Conservation (phyloP, 768 basidiomycete genomes). For the Panus rudis region DNA sequence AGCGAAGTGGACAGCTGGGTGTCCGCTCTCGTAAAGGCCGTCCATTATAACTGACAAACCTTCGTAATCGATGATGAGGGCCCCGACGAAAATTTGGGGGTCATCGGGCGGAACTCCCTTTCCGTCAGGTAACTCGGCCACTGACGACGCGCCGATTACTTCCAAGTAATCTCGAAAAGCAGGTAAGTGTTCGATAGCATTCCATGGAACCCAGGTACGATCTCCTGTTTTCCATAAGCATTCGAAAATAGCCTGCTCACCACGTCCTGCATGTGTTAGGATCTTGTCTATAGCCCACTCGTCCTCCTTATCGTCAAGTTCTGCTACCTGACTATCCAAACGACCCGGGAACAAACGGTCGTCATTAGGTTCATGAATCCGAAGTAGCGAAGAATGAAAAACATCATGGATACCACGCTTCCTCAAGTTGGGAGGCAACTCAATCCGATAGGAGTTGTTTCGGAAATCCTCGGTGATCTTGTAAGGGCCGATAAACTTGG, state of each 20-base stretch:
- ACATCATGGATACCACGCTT: slow-evolving; percentile 23
- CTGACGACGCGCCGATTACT: slow-evolving; percentile 10
- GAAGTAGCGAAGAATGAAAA: slow-evolving; percentile 30
- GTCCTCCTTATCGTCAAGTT: slow-evolving; percentile 11
- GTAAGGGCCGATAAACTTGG: slow-evolving; percentile 34
- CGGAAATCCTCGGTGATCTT: slow-evolving; percentile 16
- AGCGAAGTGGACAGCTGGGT: no score
- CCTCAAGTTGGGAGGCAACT: slow-evolving; percentile 22
- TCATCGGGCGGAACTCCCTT: slow-evolving; percentile 2
- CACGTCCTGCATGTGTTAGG: slow-evolving; percentile 17
- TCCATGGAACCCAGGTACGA: slow-evolving; percentile 23
- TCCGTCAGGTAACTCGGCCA: neutral
- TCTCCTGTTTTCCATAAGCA: slow-evolving; percentile 26
- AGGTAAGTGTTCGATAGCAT: slow-evolving; percentile 13
- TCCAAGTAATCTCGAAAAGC: slow-evolving; percentile 17
- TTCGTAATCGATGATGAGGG: no score
- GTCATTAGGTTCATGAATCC: slow-evolving; percentile 24
- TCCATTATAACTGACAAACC: no score
- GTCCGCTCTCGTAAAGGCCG: no score
- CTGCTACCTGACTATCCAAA: slow-evolving; percentile 16
- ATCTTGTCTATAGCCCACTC: slow-evolving; percentile 24
- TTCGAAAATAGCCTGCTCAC: slow-evolving; percentile 20
- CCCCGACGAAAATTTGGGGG: slow-evolving; percentile 4
- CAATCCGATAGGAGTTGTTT: slow-evolving; percentile 14
- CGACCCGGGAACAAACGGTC: slow-evolving; percentile 29